A percentile compares a stretch with the other conserved stretches of the same genome.
phyloP scores from a whole-genome alignment of 331 rosid species.

The Arachis monticola region DNA sequence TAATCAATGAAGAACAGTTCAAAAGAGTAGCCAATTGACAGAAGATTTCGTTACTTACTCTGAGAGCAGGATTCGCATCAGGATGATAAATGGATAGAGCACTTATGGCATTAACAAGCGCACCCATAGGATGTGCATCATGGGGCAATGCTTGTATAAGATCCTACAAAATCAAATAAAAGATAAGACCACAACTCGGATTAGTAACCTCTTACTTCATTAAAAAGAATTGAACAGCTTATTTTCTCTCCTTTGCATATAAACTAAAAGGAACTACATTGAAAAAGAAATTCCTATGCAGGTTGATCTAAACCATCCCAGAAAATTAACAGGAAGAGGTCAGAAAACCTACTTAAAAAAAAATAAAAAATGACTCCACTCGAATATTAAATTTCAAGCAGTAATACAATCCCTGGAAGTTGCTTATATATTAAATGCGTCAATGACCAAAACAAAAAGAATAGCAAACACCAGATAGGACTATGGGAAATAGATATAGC shows the following conservation, averaged over 20 bases:
- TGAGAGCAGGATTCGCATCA: conserved; percentile 92
- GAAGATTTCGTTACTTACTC: conserved; percentile 52
- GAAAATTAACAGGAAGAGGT: conserved; percentile 16
- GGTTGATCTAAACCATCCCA: neutral
- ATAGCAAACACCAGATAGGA: neutral
- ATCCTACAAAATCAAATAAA: conserved; percentile 59
- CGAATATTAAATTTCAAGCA: conserved; percentile 12
- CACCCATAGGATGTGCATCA: conserved; percentile 99
- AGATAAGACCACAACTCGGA: conserved; percentile 24
- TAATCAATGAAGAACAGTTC: conserved; percentile 24
- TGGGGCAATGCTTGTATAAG: conserved; percentile 90
- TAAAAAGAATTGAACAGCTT: neutral
- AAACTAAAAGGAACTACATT: neutral
- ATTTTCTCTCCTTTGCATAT: conserved; percentile 9
- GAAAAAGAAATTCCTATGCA: conserved; percentile 21
- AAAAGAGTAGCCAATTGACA: conserved; percentile 30
- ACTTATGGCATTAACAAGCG: conserved; percentile 81
- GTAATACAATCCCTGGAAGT: neutral
- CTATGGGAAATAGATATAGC: conserved; percentile 10
- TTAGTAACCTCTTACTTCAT: conserved; percentile 10
- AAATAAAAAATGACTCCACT: neutral
- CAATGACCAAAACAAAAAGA: conserved; percentile 6
- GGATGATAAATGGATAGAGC: conserved; percentile 91
- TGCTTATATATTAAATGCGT: conserved; percentile 7
- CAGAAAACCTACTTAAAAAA: neutral